Conservation (phyloP, 2,329 filamentous ascomycete genomes). For the Dactylonectria estremocensis region DNA sequence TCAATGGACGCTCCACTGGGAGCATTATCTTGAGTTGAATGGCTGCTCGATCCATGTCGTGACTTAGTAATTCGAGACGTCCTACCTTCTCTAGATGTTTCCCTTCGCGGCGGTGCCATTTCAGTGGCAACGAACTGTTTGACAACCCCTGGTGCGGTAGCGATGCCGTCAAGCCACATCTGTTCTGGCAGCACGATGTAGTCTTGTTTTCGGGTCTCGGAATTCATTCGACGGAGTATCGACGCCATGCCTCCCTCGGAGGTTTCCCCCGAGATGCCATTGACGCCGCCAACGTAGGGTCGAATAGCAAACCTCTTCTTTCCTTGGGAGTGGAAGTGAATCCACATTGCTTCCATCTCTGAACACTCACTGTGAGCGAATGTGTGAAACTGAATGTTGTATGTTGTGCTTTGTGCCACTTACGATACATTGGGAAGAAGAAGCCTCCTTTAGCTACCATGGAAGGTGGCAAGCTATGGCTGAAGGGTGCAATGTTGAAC, state of each 20-base stretch:
- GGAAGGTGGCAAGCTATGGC: neutral
- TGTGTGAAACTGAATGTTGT: too few relatives aligned
- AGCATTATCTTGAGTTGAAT: too few relatives aligned
- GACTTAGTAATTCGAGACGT: neutral
- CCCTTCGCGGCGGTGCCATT: neutral
- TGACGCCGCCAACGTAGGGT: constrained; percentile 5
- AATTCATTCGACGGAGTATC: neutral
- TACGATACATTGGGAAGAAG: constrained; percentile 10
- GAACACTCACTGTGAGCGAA: too few relatives aligned
- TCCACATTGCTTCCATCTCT: constrained; percentile 2
- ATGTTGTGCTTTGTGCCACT: too few relatives aligned
- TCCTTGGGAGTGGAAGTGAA: neutral
- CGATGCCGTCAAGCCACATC: constrained; percentile 6
- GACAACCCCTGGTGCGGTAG: neutral
- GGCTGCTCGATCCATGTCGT: neutral
- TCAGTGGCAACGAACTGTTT: constrained; percentile 5
- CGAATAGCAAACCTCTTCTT: neutral
- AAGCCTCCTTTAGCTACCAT: constrained; percentile 1
- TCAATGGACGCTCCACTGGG: constrained; percentile 5
- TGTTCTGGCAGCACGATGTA: constrained; percentile 6
- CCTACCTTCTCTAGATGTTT: neutral
- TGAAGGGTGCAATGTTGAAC: constrained; percentile 1
- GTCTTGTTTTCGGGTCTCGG: neutral
- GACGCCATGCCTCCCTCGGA: too few relatives aligned
- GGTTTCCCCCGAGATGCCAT: constrained; percentile 4